Base-by-base conservation (phyloP, 2,329 filamentous ascomycete species). In the Aureobasidium zeae region DNA sequence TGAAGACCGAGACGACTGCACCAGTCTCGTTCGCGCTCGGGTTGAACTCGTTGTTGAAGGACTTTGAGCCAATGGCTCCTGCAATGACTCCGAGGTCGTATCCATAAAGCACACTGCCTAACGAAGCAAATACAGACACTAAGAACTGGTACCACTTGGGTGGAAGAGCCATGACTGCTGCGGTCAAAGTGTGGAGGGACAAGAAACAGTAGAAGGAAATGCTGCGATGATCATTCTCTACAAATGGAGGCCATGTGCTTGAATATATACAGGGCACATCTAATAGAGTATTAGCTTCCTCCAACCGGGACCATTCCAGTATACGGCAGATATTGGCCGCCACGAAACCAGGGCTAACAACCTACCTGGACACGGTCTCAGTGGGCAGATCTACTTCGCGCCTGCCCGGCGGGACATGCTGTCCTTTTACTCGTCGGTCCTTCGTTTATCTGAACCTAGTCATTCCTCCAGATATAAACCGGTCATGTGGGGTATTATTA, bases 31-130 rank as follows among this genome's bases (percentile, higher is more conserved):
- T 56, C 7, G 56, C 48, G 21, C 49, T 58, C 1, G 67, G 63
- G 0, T 63, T 55, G 57, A 71, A 71, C 11, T 58, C 56, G 37
- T 47, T 33, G 2, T 52, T 55, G 55, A 71, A 71, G 19, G 65
- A 62, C n/a, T 59, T 47, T 8, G 62, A 65, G 4, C 63, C 62
- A 45, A 77, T 70, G 37, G 73, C 73, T 50, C 73, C 72, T 7
- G 73, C 74, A 48, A 77, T 77, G 19, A 77, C 74, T 66, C 74
- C 74, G 17, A 77, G 56, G 58, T 78, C 73, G 54, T 74, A 77
- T 53, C 74, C 74, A 53, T 69, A 77, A 6, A 77, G 67, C 42
- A 76, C 65, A 4, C 72, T 76, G 31, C 74, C 74, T 5, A 77
- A 61, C 1, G 73, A 76, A 51, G 74, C 74, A 56, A 78, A 77